Base-by-base conservation (phyloP, 2,329 filamentous ascomycete species). In the Fusarium incarnatum region DNA sequence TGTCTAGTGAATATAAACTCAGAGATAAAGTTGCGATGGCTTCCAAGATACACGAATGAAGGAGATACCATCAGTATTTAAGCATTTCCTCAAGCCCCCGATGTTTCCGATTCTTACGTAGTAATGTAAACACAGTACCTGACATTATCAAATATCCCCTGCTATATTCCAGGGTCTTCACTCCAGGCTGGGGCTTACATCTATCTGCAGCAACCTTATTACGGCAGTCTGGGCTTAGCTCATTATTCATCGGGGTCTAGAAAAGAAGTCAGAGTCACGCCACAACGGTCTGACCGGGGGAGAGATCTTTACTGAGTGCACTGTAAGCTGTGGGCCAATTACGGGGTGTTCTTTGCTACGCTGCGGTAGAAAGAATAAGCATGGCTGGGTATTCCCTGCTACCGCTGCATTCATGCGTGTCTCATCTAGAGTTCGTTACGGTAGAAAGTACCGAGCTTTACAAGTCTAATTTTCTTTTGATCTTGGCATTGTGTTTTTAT, bases 141-240 rank as follows among this genome's bases (percentile, higher is more conserved):
- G 16, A 28, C 27, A 28, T 28, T 28, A 28, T 28, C 27, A 28
- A 28, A 28, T 10, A 27, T 4, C 27, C 27, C 30, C 18, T 30
- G 34, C n/a, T n/a, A 55, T 34, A 5, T 46, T 11, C 23, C 34
- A 45, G 48, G 55, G 48, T 30, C 30, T 25, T 25, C 11, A 20
- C 9, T 27, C 3, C 5, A 28, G 20, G 46, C 46, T 61, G 60
- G 60, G 61, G 60, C 60, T 64, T 41, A 64, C 50, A 12, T 18
- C n/a, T 12, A 22, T 49, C 40, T 41, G 52, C 40, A 64, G 40
- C 46, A 48, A 52, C 27, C 41, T 56, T 45, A 56, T 32, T 56
- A 22, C 18, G 57, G 60, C 28, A 56, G 37, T 41, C 23, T 16
- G 11, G 20, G 32, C 49, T 41, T 52, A 52, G 32, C 18, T 25